Conservation (phyloP, 768 basidiomycete genomes). For the Lepiota venenata region DNA sequence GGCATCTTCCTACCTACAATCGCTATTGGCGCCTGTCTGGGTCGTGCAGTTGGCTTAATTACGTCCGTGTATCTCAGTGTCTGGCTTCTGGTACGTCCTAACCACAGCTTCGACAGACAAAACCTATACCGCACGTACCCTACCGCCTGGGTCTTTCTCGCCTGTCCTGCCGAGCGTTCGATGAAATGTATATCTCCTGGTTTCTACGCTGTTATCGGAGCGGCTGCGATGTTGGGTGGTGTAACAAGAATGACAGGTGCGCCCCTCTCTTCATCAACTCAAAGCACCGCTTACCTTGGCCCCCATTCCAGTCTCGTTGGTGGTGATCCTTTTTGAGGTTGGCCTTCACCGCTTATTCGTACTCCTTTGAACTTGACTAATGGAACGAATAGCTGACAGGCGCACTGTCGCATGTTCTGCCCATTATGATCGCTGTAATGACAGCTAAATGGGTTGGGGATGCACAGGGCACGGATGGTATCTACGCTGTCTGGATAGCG, state of each 20-base stretch:
- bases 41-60: conserved; percentile 66
- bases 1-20: conserved; percentile 79
- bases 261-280: conserved; percentile 16
- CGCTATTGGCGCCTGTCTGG: conserved; percentile 69
- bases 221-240: conserved; percentile 72
- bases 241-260: conserved; percentile 76
- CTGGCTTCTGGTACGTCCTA: neutral
- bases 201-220: conserved; percentile 76
- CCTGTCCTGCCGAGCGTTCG: conserved; percentile 70
- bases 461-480: conserved; percentile 64
- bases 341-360: neutral
- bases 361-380: neutral
- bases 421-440: conserved; percentile 81
- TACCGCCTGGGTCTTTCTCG: conserved; percentile 63
- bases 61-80: conserved; percentile 38
- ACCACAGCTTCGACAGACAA: conserved; percentile 42
- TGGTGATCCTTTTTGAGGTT: conserved; percentile 76
- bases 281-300: conserved; percentile 4
- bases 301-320: conserved; percentile 55
- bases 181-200: conserved; percentile 69
- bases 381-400: conserved; percentile 55
- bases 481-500: conserved; percentile 71
- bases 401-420: conserved; percentile 75
- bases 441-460: conserved; percentile 76
- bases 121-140: conserved; percentile 64